Percentiles rank a stretch among this genome's conserved stretches.
phyloP scores from a whole-genome alignment of 169 alveolate genomes.

The Babesia divergens region DNA sequence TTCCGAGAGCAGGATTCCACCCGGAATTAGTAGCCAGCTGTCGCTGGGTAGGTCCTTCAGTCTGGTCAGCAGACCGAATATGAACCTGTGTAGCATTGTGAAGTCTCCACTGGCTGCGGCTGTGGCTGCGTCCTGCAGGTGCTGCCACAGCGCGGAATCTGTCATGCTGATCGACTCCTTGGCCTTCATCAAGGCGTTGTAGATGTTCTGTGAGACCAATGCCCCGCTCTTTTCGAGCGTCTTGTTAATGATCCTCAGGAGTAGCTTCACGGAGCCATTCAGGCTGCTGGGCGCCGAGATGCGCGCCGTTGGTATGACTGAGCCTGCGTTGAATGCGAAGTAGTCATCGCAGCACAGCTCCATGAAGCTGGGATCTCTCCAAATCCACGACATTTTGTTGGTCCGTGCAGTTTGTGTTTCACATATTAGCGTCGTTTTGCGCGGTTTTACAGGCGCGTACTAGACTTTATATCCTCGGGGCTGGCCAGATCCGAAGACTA shows the following conservation, averaged over 20 bases:
- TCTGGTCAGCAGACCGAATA: conserved; percentile 47
- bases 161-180: conserved; percentile 55
- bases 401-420: no score
- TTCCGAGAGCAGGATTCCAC: conserved; percentile 49
- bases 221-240: conserved; percentile 56
- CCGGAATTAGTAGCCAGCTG: conserved; percentile 58
- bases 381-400: conserved; percentile 56
- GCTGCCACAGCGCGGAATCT: conserved; percentile 57
- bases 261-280: conserved; percentile 34
- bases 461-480: no score
- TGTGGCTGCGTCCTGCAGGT: conserved; percentile 38
- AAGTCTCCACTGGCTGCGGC: conserved; percentile 46
- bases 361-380: conserved; percentile 65
- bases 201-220: conserved; percentile 24
- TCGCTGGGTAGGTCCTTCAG: conserved; percentile 55
- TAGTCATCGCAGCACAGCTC: conserved; percentile 62
- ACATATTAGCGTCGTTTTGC: no score
- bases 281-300: conserved; percentile 41
- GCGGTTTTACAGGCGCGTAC: no score
- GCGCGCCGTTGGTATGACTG: conserved; percentile 50
- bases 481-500: conserved; percentile 22
- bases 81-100: conserved; percentile 52
- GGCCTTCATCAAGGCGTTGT: conserved; percentile 37
- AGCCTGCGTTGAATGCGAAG: conserved; percentile 60
- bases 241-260: conserved; percentile 36